Conservation (phyloP, 768 basidiomycete genomes). For the Tubosaeta sp. region DNA sequence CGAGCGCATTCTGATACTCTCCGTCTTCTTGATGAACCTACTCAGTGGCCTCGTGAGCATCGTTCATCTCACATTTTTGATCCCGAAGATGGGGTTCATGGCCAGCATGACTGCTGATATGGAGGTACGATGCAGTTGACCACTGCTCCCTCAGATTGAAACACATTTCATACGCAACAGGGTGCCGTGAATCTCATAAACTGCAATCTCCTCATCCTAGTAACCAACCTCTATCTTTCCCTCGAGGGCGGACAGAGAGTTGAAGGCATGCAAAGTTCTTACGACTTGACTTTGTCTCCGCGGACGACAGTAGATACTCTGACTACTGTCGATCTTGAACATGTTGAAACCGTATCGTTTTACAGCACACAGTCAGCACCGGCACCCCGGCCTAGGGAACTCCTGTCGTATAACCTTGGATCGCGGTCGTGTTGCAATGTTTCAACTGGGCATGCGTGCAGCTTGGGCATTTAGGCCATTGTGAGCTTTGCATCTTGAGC, state of each 20-base stretch:
- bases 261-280: background rate
- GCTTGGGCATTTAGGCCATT: too few relatives aligned
- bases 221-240: slow-evolving; percentile 10
- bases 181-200: slow-evolving; percentile 12
- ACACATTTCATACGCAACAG: slow-evolving; percentile 4
- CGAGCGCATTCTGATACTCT: slow-evolving; percentile 10
- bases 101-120: slow-evolving; percentile 12
- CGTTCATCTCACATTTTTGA: slow-evolving; percentile 11
- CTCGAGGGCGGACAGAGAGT: slow-evolving; percentile 5
- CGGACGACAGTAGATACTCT: background rate
- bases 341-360: background rate
- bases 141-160: background rate
- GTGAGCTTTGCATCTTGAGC: too few relatives aligned
- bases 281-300: background rate
- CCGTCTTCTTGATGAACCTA: slow-evolving; percentile 12
- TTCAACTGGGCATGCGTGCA: background rate
- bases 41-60: slow-evolving; percentile 8
- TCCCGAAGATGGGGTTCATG: slow-evolving; percentile 5
- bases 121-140: slow-evolving; percentile 6
- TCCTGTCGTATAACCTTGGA: background rate
- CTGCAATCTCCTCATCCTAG: slow-evolving; percentile 16
- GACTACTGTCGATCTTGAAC: slow-evolving; percentile 12
- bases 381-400: background rate
- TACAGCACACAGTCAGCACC: slow-evolving; percentile 3
- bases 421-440: background rate